Percentiles rank a stretch among this genome's conserved stretches.
Conservation (phyloP, 306 rosid genomes). For the Styphnolobium japonicum region DNA sequence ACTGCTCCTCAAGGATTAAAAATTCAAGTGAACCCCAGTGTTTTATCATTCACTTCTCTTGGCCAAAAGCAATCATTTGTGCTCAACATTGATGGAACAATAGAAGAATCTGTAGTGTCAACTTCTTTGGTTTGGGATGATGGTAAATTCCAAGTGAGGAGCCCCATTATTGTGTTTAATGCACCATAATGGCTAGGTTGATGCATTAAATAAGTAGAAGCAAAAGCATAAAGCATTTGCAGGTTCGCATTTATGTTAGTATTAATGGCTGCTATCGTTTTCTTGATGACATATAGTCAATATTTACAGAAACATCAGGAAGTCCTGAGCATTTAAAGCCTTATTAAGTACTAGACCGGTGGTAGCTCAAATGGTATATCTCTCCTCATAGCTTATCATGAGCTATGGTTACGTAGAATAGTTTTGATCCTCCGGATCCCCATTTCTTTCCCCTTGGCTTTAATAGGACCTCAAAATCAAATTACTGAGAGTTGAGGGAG, state of each 20-base stretch:
- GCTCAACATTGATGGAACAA: constrained; percentile 19
- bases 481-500: too few relatives aligned
- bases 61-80: constrained; percentile 33
- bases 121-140: constrained; percentile 26
- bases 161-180: constrained; percentile 20
- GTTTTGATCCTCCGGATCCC: too few relatives aligned
- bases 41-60: constrained; percentile 31
- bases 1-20: constrained; percentile 23
- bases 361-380: too few relatives aligned
- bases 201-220: background rate
- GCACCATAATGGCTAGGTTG: background rate
- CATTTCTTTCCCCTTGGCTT: too few relatives aligned
- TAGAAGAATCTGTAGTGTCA: background rate
- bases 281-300: background rate
- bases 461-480: too few relatives aligned
- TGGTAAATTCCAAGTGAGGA: constrained; percentile 24
- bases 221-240: background rate
- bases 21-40: constrained; percentile 32
- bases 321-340: too few relatives aligned
- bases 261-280: background rate
- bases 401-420: too few relatives aligned
- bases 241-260: background rate
- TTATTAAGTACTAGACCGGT: too few relatives aligned
- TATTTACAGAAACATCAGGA: background rate
- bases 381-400: too few relatives aligned